Conservation (phyloP, 2,329 filamentous ascomycete species). For the Cladophialophora immunda region DNA sequence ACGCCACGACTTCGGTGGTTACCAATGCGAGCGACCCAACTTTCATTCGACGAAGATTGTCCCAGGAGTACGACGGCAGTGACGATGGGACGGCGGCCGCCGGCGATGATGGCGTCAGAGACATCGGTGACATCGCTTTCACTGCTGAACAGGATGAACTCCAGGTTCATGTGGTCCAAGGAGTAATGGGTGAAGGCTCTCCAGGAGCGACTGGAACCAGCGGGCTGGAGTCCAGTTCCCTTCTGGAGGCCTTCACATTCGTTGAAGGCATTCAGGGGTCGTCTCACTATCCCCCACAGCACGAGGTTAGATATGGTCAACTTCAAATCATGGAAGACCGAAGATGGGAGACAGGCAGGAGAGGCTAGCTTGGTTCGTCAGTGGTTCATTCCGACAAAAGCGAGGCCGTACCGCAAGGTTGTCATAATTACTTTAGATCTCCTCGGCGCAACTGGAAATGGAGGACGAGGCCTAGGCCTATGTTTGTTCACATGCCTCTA, state of each 20-base stretch:
- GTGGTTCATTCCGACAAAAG: neutral
- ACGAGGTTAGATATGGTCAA: constrained; percentile 3
- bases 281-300: neutral
- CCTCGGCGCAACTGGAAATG: neutral
- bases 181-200: neutral
- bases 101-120: neutral
- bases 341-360: neutral
- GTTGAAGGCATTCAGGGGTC: neutral
- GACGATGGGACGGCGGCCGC: neutral
- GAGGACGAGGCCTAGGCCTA: neutral
- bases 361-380: neutral
- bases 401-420: neutral
- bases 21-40: constrained; percentile 18
- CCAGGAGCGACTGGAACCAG: constrained; percentile 2
- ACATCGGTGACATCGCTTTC: constrained; percentile 2
- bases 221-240: neutral
- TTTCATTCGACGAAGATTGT: constrained; percentile 7
- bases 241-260: constrained; percentile 14
- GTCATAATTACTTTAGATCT: neutral
- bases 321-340: constrained; percentile 14
- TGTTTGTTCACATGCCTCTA: neutral
- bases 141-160: neutral
- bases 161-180: neutral
- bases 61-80: neutral
- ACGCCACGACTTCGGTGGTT: constrained; percentile 6